Evolutionary conservation across 176 grass and related monocot species (phyloP).

Genomic region (Triticum urartu): DNA sequence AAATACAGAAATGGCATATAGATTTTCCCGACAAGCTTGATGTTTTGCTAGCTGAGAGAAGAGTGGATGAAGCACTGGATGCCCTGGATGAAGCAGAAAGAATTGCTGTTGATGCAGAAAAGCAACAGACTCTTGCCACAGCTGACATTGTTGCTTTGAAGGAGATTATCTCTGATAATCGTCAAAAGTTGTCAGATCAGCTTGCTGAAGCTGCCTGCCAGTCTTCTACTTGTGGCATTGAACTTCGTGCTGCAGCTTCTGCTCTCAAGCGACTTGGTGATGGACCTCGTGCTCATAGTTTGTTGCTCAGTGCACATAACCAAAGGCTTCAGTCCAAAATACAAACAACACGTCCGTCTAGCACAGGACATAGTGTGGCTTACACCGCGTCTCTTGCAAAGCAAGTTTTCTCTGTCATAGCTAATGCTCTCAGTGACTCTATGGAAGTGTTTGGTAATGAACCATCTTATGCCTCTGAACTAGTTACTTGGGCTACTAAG

Average conservation of each 20-base stretch:
- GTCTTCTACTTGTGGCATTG: conserved; percentile 68
- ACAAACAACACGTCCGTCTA: conserved; percentile 75
- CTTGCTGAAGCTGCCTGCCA: conserved; percentile 89
- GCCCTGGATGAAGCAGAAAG: conserved; percentile 79
- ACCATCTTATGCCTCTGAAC: conserved; percentile 71
- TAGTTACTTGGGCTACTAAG: conserved; percentile 77
- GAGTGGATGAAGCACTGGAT: conserved; percentile 86
- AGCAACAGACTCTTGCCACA: conserved; percentile 40
- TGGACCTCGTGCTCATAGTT: conserved; percentile 81
- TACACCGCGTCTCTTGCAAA: conserved; percentile 83
- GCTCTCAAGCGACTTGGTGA: conserved; percentile 93
- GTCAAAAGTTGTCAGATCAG: conserved; percentile 78
- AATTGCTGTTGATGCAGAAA: conserved; percentile 55
- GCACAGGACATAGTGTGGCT: conserved; percentile 62
- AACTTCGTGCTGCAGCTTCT: conserved; percentile 80
- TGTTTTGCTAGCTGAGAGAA: conserved; percentile 81
- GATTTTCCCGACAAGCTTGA: conserved; percentile 85
- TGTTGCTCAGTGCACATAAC: conserved; percentile 77
- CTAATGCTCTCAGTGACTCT: conserved; percentile 83
- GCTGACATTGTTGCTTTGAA: conserved; percentile 56
- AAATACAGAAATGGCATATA: conserved; percentile 63
- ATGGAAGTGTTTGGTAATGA: conserved; percentile 79
- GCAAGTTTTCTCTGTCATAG: conserved; percentile 83
- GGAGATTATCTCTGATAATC: conserved; percentile 59
- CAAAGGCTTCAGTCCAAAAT: conserved; percentile 89